Percentiles rank a stretch among this genome's conserved stretches.
Conservation (phyloP, 2,329 filamentous ascomycete genomes). For the Thelonectria blattea region DNA sequence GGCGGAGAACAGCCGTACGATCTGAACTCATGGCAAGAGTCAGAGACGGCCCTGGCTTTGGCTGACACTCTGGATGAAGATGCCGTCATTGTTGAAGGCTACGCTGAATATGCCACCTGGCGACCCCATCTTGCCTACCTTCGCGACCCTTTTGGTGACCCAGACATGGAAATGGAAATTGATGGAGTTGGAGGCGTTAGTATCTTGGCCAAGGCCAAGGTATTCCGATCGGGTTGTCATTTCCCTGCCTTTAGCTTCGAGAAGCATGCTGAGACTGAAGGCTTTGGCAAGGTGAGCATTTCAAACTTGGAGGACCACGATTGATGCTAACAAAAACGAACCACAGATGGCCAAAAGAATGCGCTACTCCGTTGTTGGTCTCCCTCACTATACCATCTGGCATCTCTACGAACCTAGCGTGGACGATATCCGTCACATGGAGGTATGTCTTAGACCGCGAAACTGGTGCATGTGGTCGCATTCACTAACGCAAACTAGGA, state of each 20-base stretch:
- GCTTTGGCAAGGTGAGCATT: conserved; percentile 86
- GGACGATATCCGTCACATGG: conserved; percentile 97
- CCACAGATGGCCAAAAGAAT: conserved; percentile 93
- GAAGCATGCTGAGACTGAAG: conserved; percentile 97
- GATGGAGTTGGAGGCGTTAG: conserved; percentile 97
- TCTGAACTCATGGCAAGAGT: conserved; percentile 99
- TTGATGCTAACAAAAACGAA: conserved; percentile 20
- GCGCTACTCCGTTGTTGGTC: conserved; percentile 91
- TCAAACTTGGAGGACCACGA: background rate
- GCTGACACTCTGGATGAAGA: conserved; percentile 97
- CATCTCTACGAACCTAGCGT: conserved; percentile 99
- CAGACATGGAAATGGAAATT: conserved; percentile 99
- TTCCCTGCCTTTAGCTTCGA: conserved; percentile 99
- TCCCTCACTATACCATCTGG: conserved; percentile 99
- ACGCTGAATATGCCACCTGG: conserved; percentile 99
- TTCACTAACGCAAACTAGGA: conserved; percentile 59
- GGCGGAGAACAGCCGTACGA: conserved; percentile 98
- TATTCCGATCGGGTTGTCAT: conserved; percentile 93
- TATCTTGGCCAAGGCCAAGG: conserved; percentile 93
- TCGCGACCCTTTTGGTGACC: conserved; percentile 94
- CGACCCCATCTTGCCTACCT: conserved; percentile 95
- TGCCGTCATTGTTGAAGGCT: conserved; percentile 97
- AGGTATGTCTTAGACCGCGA: conserved; percentile 54
- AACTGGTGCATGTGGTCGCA: background rate
- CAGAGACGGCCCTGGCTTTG: conserved; percentile 90